Evolutionary conservation across 2,329 filamentous ascomycete genomes (phyloP), one percentile per base, ranked within the genome.

Genomic region (Aspergillus fumigatus): DNA sequence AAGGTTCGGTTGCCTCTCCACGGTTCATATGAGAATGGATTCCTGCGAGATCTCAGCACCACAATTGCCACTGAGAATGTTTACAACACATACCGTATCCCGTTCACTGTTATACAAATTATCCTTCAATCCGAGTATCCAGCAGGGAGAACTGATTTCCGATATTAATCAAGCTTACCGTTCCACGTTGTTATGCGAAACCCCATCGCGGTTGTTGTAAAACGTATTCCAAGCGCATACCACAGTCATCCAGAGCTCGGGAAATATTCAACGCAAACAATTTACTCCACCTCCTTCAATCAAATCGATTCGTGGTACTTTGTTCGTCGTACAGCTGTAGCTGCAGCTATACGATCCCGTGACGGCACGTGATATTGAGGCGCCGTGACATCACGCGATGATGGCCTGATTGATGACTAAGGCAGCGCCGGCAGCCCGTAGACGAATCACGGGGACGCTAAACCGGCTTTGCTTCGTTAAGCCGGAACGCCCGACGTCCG

Each of bases 111-210:
- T 35, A 59, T 23, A 55, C 23, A 62, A 32, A 52, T 58, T 4
- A 48, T 50, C 66, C 68, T 77, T 70, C 53, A 65, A 14, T 29
- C 19, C 25, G 10, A 27, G 41, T 27, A 23, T 41, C 48, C 26
- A 50, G 48, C 53, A 29, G 26, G 41, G 35, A n/a, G 41, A 14
- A 47, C 26, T 38, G 5, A 7, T 47, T 19, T n/a, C 26, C 27
- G 51, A 41, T 32, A 55, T 50, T 32, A n/a, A 25, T 11, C 14
- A 41, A 9, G 51, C 82, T 70, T 73, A 90, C 89, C 89, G 76
- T 93, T 93, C 89, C 89, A 93, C 14, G 88, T 90, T 3, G 90
- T 94, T 65, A 96, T 90, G 59, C 91, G 86, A 62, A 95, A 78
- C 17, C 81, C 82, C 88, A 92, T 92, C 21, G 67, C 81, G 63